Base-by-base conservation (phyloP, 306 rosid genomes). In the Dalbergia cultrata region DNA sequence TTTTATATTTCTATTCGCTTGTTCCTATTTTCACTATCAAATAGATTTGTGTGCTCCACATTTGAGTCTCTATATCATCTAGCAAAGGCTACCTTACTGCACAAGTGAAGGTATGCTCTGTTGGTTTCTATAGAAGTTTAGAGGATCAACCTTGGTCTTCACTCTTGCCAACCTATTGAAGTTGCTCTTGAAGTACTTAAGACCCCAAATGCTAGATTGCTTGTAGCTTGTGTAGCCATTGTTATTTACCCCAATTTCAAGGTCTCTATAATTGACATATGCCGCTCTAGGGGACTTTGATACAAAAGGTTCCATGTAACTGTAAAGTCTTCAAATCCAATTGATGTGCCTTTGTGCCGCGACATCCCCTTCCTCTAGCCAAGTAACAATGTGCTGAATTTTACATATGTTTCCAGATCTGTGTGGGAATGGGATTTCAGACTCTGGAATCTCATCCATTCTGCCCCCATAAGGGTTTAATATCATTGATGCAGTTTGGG, bases 131-230 rank as follows among this genome's bases (percentile, higher is more conserved):
- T 77, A 82, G 63, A 82, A 77, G 56, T 82, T 82, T 2, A 9
- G 47, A 82, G 82, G 86, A 64, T 82, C 82, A 62, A 77, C 86
- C 43, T 4, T 71, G 9, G 82, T 82, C 79, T 82, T 82, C 49
- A 82, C 82, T 1, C 3, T 35, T 44, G 56, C 79, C 79, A 82
- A 71, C 64, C 68, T 77, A 0, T 64, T 43, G 37, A 82, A 82
- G 57, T 82, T 82, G 56, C 71, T 64, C 17, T 44, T 62, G 70
- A 77, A 82, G 35, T 82, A 82, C 82, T 82, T 82, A 4, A 54
- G 2, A 35, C 86, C 86, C 86, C 86, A 82, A 44, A 82, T 21
- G 16, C 86, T 82, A 17, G 86, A 79, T 82, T 82, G 19, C 49
- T 31, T 4, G 3, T 71, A 82, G 47, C 86, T 82, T 43, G 82